Evolutionary conservation across 805 yeast genomes (phyloP).

Genomic region (Nadsonia fulvescens): DNA sequence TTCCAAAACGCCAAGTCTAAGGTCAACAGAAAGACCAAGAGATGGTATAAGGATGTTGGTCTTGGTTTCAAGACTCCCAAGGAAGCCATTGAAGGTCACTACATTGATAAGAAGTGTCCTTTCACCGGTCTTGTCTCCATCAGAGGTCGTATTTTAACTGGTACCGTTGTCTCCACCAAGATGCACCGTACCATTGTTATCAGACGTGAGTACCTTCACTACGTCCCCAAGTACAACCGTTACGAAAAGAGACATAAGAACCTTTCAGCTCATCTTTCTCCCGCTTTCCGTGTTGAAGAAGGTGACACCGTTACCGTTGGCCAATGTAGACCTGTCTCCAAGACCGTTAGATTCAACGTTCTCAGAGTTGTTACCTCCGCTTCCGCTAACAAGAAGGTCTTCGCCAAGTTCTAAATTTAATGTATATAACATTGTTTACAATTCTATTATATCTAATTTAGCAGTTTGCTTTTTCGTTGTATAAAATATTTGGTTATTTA

Average conservation of each 20-base stretch:
- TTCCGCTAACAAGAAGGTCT: slow-evolving; percentile 77
- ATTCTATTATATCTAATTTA: neutral
- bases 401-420: slow-evolving; percentile 81
- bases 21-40: slow-evolving; percentile 97
- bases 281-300: slow-evolving; percentile 99
- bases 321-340: slow-evolving; percentile 99
- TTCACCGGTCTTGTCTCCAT: slow-evolving; percentile 91
- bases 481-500: neutral
- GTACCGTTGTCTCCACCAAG: slow-evolving; percentile 99
- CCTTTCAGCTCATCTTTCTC: slow-evolving; percentile 98
- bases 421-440: slow-evolving; percentile 2
- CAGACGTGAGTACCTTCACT: slow-evolving; percentile 99
- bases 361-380: slow-evolving; percentile 81
- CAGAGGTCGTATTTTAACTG: slow-evolving; percentile 99
- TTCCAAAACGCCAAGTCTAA: slow-evolving; percentile 99
- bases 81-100: slow-evolving; percentile 94
- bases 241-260: slow-evolving; percentile 99
- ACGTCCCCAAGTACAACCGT: slow-evolving; percentile 99
- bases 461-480: neutral
- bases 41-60: slow-evolving; percentile 99
- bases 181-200: slow-evolving; percentile 99
- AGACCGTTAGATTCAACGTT: slow-evolving; percentile 99
- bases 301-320: slow-evolving; percentile 99
- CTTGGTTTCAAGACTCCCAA: slow-evolving; percentile 99
- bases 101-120: slow-evolving; percentile 99